Percentiles rank a stretch among this genome's conserved stretches.
These are phyloP conservation scores for Quillaja saponaria DNA, from an alignment of 306 rosid genomes.

Conservation along the genomic window DNA sequence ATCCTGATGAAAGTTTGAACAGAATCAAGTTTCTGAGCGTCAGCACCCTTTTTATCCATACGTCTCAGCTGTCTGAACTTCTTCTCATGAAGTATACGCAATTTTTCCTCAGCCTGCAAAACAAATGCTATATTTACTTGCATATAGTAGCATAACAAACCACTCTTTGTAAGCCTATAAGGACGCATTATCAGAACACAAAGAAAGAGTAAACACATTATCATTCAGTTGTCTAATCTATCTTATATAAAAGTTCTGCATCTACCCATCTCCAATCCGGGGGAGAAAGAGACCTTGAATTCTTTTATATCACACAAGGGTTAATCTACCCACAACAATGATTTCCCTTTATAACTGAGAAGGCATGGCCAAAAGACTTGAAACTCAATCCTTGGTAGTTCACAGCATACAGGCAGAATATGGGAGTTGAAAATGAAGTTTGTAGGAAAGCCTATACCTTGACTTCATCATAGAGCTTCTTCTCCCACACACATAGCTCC, in stretches of 20 bases:
- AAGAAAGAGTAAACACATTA: too few species aligned
- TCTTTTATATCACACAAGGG: too few species aligned
- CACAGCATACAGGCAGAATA: background rate
- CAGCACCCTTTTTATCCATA: conserved; percentile 43
- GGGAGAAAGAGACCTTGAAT: too few species aligned
- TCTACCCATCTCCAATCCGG: too few species aligned
- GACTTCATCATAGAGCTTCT: conserved; percentile 77
- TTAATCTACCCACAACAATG: too few species aligned
- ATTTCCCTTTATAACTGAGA: background rate
- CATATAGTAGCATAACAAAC: background rate
- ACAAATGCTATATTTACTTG: background rate
- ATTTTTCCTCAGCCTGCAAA: conserved; percentile 69
- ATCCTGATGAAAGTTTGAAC: conserved; percentile 37
- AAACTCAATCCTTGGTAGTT: background rate
- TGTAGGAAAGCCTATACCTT: conserved; percentile 44
- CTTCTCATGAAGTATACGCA: conserved; percentile 63
- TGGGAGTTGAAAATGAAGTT: background rate
- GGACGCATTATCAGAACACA: too few species aligned
- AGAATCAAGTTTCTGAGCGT: conserved; percentile 47
- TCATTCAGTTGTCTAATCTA: too few species aligned
- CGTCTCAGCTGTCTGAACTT: conserved; percentile 61
- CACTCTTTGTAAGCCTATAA: too few species aligned
- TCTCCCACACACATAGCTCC: conserved; percentile 78
- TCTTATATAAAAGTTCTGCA: too few species aligned
- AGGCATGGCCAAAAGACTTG: background rate